These are phyloP conservation scores for Tetrahymena malaccensis DNA, from an alignment of 73 alveolate genomes.

Conservation along the genomic window DNA sequence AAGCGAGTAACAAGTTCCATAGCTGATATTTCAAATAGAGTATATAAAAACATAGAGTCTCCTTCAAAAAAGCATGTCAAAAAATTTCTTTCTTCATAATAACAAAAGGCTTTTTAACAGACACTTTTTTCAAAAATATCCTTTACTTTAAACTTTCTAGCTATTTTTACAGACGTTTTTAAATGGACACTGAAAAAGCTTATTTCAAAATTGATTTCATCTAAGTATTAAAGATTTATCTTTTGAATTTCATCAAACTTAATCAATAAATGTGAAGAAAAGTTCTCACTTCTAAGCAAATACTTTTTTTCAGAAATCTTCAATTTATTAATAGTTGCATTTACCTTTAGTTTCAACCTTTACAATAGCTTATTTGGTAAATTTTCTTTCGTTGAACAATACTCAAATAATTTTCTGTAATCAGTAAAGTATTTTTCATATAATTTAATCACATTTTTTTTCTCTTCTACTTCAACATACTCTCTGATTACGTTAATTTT, in stretches of 20 bases:
- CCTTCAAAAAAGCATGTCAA: not conserved
- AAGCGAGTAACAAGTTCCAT: not conserved
- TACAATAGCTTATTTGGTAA: not conserved
- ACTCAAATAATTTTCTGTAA: not conserved
- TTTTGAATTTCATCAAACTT: not conserved
- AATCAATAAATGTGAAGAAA: not conserved
- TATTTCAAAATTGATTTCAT: not conserved
- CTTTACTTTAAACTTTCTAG: not conserved
- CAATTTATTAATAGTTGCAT: not conserved
- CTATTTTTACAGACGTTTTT: not conserved
- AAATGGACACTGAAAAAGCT: not conserved
- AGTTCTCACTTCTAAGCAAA: not conserved
- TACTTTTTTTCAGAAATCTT: not conserved
- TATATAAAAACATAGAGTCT: not conserved
- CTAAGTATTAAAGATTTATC: not conserved
- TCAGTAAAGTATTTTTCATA: not conserved
- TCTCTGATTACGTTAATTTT: not conserved
- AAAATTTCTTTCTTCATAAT: not conserved
- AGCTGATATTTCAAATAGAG: not conserved
- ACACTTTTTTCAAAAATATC: not conserved
- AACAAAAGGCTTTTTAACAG: not conserved
- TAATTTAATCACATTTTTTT: not conserved
- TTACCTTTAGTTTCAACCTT: not conserved
- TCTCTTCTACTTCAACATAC: not conserved
- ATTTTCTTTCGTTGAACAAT: not conserved